Evolutionary conservation across 169 alveolate species (phyloP).

Genomic region (Besnoitia besnoiti): DNA sequence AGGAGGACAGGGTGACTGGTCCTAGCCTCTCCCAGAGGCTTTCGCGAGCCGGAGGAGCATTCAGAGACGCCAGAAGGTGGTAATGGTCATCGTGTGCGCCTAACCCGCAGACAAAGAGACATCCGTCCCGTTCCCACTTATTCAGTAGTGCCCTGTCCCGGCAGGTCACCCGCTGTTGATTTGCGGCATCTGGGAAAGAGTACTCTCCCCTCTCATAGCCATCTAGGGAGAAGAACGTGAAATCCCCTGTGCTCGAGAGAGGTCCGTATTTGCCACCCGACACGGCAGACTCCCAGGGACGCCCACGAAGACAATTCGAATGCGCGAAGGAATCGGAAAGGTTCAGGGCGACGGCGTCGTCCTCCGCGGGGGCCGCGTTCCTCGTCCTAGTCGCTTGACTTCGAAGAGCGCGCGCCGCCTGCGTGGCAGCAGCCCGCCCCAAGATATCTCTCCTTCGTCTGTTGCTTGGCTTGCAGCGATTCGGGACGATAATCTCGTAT

Average conservation of each 20-base stretch:
- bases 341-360: background rate
- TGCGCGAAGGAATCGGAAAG: background rate
- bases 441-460: background rate
- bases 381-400: background rate
- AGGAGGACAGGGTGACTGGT: too few species aligned
- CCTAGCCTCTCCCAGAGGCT: background rate
- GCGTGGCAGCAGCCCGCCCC: background rate
- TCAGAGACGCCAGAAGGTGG: slow-evolving; percentile 50
- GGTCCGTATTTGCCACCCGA: background rate
- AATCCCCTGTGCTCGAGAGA: background rate
- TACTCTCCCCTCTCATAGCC: background rate
- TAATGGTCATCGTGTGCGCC: slow-evolving; percentile 57
- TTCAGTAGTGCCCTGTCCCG: slow-evolving; percentile 35
- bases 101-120: slow-evolving; percentile 32
- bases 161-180: slow-evolving; percentile 8
- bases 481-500: slow-evolving; percentile 12
- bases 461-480: slow-evolving; percentile 14
- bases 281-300: background rate
- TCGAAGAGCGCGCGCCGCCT: background rate
- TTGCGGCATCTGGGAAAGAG: background rate
- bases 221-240: background rate
- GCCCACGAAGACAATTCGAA: background rate
- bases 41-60: background rate
- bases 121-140: slow-evolving; percentile 36
- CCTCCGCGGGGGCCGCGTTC: background rate